Conservation (phyloP, 75 land plant species). For the Cunninghamia lanceolata region DNA sequence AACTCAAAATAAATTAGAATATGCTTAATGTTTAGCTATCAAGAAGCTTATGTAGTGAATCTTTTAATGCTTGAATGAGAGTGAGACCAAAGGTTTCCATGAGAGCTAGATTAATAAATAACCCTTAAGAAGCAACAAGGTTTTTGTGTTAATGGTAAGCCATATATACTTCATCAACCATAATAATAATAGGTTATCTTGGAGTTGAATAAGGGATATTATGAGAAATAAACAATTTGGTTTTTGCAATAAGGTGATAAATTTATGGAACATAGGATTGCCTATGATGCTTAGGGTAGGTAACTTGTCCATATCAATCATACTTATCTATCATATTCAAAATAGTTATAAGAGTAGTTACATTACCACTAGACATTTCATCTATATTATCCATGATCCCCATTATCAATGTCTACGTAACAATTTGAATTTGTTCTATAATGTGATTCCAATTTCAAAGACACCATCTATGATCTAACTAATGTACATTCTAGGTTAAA, state of each 20-base stretch:
- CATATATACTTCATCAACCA: not conserved
- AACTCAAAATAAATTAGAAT: not conserved
- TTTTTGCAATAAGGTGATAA: slow-evolving; percentile 78
- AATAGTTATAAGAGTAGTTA: slow-evolving; percentile 61
- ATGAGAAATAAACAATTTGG: slow-evolving; percentile 44
- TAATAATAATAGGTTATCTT: not conserved
- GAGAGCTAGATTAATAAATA: slow-evolving; percentile 86
- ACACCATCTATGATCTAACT: not conserved
- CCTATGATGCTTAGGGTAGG: slow-evolving; percentile 86
- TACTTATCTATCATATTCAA: slow-evolving; percentile 80
- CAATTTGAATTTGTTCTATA: not conserved
- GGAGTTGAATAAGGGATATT: not conserved
- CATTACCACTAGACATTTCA: slow-evolving; percentile 73
- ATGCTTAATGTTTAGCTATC: not conserved
- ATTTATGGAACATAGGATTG: slow-evolving; percentile 89
- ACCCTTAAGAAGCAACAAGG: slow-evolving; percentile 50
- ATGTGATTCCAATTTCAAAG: not conserved
- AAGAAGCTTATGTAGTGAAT: not conserved
- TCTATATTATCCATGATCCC: slow-evolving; percentile 84
- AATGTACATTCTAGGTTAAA: too few species aligned
- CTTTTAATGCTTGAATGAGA: slow-evolving; percentile 66
- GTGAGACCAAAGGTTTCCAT: slow-evolving; percentile 92
- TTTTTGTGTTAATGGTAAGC: not conserved
- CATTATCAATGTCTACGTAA: slow-evolving; percentile 67
- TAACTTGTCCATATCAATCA: slow-evolving; percentile 80